Conservation (phyloP, 2,329 filamentous ascomycete genomes). For the Beauveria asiatica region DNA sequence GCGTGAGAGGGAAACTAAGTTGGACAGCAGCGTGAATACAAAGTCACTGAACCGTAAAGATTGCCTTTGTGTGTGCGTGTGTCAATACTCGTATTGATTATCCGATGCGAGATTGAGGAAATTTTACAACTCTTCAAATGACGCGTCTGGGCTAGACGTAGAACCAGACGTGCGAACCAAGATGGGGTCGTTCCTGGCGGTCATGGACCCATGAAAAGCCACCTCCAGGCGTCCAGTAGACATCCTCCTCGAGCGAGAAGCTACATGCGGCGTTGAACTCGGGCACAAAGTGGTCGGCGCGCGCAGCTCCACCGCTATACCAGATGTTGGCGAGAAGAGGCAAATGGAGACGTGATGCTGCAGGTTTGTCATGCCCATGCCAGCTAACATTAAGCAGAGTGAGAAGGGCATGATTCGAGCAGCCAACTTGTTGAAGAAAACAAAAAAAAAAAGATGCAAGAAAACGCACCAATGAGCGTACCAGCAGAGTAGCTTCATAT, state of each 20-base stretch:
- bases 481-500: constrained; percentile 33
- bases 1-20: constrained; percentile 5
- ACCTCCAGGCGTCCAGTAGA: constrained; percentile 34
- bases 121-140: neutral
- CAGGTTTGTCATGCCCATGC: constrained; percentile 39
- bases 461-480: constrained; percentile 33
- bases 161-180: constrained; percentile 19
- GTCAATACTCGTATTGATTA: no score
- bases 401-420: no score
- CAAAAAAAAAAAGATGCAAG: neutral
- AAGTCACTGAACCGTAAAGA: constrained; percentile 1
- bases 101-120: neutral
- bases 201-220: constrained; percentile 42
- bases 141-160: neutral
- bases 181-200: constrained; percentile 36
- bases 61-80: neutral
- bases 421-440: no score
- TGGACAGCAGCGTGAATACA: constrained; percentile 13
- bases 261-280: constrained; percentile 34
- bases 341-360: constrained; percentile 36
- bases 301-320: constrained; percentile 43
- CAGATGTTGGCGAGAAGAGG: constrained; percentile 36
- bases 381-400: no score
- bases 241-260: constrained; percentile 43
- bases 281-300: constrained; percentile 38